Percentiles rank a stretch among this genome's conserved stretches.
These are phyloP conservation scores for Penstemon davidsonii DNA, from an alignment of 257 asterid genomes.

Conservation along the genomic window DNA sequence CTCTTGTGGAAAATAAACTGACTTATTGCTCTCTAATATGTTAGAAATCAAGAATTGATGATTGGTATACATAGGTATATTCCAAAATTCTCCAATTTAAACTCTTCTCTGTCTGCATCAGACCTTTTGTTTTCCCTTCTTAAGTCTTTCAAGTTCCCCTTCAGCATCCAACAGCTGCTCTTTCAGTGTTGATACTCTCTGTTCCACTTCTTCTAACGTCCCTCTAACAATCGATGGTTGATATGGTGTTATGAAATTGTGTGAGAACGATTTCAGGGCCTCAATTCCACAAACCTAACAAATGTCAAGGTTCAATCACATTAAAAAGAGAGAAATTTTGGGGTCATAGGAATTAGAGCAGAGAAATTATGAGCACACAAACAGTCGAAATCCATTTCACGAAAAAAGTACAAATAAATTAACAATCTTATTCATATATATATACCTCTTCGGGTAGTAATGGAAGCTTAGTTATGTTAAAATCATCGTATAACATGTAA, in stretches of 20 bases:
- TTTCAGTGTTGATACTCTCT: conserved; percentile 55
- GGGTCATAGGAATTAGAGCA: too few relatives aligned
- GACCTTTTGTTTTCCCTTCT: conserved; percentile 71
- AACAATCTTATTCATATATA: neutral
- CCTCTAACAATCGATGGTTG: conserved; percentile 63
- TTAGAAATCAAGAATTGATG: too few relatives aligned
- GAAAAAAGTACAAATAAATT: too few relatives aligned
- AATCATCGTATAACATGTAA: conserved; percentile 88
- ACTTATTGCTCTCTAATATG: too few relatives aligned
- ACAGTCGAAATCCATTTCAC: too few relatives aligned
- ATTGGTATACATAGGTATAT: too few relatives aligned
- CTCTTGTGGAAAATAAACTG: too few relatives aligned
- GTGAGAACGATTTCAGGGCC: conserved; percentile 73
- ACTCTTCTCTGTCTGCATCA: conserved; percentile 23
- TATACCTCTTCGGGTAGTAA: conserved; percentile 93
- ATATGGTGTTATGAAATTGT: conserved; percentile 60
- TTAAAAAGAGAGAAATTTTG: too few relatives aligned
- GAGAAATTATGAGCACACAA: too few relatives aligned
- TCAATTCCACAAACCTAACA: conserved; percentile 83
- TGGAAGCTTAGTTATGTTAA: conserved; percentile 87
- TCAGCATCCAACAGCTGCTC: conserved; percentile 70
- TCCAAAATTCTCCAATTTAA: too few relatives aligned
- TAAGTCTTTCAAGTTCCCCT: conserved; percentile 60
- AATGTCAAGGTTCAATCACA: conserved; percentile 1
- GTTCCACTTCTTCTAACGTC: conserved; percentile 61